Conservation (phyloP, 306 rosid genomes). For the Mucuna pruriens region DNA sequence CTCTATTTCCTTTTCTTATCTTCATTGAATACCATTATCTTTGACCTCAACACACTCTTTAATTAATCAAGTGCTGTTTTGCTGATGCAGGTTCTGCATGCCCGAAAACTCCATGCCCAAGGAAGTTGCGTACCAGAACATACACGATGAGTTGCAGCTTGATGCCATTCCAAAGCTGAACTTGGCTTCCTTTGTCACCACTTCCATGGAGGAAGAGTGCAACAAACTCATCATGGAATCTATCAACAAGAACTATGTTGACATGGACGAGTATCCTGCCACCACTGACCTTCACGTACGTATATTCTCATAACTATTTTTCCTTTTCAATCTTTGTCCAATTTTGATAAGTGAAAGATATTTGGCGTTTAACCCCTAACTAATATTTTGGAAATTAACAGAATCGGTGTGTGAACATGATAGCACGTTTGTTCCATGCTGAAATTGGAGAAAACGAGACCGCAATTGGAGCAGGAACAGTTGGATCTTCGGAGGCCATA, state of each 20-base stretch:
- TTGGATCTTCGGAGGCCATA: slow-evolving; percentile 89
- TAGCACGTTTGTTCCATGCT: slow-evolving; percentile 68
- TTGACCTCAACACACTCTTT: not conserved
- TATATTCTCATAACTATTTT: not conserved
- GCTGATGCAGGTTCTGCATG: slow-evolving; percentile 38
- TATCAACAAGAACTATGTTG: slow-evolving; percentile 74
- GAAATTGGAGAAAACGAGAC: slow-evolving; percentile 59
- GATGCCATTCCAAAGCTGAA: slow-evolving; percentile 73
- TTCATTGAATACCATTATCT: not conserved
- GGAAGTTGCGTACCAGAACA: slow-evolving; percentile 62
- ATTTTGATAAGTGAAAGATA: not conserved
- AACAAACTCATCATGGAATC: slow-evolving; percentile 77
- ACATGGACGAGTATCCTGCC: slow-evolving; percentile 82
- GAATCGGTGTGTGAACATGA: slow-evolving; percentile 85
- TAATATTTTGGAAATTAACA: slow-evolving; percentile 14
- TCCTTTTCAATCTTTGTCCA: no score
- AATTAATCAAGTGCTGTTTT: not conserved
- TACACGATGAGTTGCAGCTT: slow-evolving; percentile 67
- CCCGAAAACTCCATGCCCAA: slow-evolving; percentile 63
- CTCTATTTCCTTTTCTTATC: not conserved
- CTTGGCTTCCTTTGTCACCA: slow-evolving; percentile 84
- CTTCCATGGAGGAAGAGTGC: slow-evolving; percentile 86
- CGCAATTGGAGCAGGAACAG: slow-evolving; percentile 70
- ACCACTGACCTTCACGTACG: slow-evolving; percentile 78
- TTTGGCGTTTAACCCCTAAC: not conserved